phyloP scores from a whole-genome alignment of 2,329 filamentous ascomycete genomes.

The Stagonosporopsis tanaceti region DNA sequence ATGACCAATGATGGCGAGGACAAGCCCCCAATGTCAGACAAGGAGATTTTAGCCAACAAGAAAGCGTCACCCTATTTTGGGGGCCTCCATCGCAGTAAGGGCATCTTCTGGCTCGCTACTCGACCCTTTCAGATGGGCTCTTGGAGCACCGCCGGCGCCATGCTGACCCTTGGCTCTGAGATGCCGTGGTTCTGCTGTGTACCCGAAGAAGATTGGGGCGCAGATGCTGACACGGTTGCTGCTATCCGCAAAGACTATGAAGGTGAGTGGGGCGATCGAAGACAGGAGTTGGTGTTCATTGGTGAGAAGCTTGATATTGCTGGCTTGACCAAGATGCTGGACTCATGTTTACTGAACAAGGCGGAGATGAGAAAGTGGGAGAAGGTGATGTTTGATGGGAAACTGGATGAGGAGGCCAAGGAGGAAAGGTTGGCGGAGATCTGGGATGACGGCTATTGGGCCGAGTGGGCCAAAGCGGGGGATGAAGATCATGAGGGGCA shows the following conservation, averaged over 20 bases:
- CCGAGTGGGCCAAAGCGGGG: constrained; percentile 53
- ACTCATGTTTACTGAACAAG: constrained; percentile 69
- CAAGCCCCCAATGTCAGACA: constrained; percentile 38
- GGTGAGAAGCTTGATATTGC: constrained; percentile 68
- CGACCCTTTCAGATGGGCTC: constrained; percentile 64
- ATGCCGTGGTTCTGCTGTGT: constrained; percentile 68
- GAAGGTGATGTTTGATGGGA: constrained; percentile 46
- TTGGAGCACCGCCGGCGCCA: constrained; percentile 71
- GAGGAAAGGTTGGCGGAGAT: constrained; percentile 57
- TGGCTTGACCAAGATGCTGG: constrained; percentile 62
- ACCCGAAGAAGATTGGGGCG: constrained; percentile 60
- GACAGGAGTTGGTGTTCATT: constrained; percentile 78
- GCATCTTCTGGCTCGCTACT: constrained; percentile 67
- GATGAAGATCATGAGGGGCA: constrained; percentile 31
- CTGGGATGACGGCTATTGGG: constrained; percentile 69
- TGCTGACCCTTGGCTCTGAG: constrained; percentile 67
- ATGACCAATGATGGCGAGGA: constrained; percentile 46
- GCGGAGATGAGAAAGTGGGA: constrained; percentile 59
- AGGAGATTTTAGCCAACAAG: constrained; percentile 63
- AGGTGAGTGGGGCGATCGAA: constrained; percentile 69
- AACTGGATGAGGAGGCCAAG: constrained; percentile 49
- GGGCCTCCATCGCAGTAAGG: constrained; percentile 69
- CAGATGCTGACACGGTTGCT: constrained; percentile 57
- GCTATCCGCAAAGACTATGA: constrained; percentile 61
- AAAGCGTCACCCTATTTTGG: constrained; percentile 61